Evolutionary conservation across 495 filamentous ascomycete genomes (phyloP).

Genomic region (Staphylotrichum tortipilum): DNA sequence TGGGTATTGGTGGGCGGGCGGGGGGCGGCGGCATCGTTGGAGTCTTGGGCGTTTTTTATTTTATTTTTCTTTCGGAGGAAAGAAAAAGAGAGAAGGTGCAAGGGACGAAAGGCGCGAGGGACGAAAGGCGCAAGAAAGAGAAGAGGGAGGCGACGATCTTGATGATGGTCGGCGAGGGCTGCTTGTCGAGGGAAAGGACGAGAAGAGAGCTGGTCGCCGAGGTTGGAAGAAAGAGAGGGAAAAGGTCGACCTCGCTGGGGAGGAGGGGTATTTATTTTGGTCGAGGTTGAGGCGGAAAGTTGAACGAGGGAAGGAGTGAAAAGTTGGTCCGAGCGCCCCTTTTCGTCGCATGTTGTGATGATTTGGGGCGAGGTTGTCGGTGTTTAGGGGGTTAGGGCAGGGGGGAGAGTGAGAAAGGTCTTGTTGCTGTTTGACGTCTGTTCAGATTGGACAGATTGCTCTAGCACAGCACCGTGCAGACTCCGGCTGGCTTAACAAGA

Average conservation of each 20-base stretch:
- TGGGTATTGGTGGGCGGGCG: not conserved
- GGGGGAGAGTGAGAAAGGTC: not conserved
- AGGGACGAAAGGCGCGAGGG: not conserved
- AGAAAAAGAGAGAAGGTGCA: not conserved
- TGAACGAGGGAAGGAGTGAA: not conserved
- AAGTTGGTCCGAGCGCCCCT: not conserved
- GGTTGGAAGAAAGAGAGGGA: not conserved
- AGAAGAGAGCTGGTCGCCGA: not conserved
- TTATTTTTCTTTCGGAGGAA: constrained; percentile 2
- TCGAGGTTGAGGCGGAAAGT: not conserved
- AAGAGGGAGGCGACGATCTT: too few relatives aligned
- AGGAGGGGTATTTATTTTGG: not conserved
- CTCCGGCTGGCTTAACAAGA: too few relatives aligned
- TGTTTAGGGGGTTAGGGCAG: not conserved
- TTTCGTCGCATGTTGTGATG: not conserved
- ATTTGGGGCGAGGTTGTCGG: not conserved
- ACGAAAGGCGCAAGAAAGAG: too few relatives aligned
- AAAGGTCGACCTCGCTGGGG: not conserved
- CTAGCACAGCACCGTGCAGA: too few relatives aligned
- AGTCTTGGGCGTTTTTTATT: not conserved
- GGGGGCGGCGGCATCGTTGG: not conserved
- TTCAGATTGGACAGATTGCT: too few relatives aligned
- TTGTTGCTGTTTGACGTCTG: not conserved
- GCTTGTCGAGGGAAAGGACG: not conserved
- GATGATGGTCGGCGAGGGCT: not conserved